A percentile compares a stretch with the other conserved stretches of the same genome.
Conservation (phyloP, 2,329 filamentous ascomycete genomes). For the Lasiodiplodia theobromae region DNA sequence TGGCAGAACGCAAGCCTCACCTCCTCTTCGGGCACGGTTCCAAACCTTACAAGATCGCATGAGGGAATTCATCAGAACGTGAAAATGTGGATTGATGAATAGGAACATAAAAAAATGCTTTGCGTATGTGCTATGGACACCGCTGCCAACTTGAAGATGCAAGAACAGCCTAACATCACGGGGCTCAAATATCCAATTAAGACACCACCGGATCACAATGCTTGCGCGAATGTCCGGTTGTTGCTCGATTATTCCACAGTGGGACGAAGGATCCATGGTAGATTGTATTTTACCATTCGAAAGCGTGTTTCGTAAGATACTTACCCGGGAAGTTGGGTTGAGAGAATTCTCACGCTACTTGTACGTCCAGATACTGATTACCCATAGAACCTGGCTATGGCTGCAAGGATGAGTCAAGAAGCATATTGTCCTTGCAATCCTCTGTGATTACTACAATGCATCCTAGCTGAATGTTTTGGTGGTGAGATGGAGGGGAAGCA, state of each 20-base stretch:
- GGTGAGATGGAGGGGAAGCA: no score
- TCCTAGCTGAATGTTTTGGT: no score
- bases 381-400: no score
- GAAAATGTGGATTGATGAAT: background rate
- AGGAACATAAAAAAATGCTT: background rate
- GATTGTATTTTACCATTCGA: background rate
- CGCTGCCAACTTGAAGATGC: background rate
- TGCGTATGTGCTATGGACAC: background rate
- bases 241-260: background rate
- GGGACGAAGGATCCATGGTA: background rate
- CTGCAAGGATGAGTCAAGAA: no score
- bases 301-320: background rate
- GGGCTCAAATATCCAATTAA: background rate
- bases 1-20: slow-evolving; percentile 88
- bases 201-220: background rate
- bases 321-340: no score
- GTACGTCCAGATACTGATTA: no score
- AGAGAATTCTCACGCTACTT: no score
- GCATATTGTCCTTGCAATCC: no score
- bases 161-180: background rate
- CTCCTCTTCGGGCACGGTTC: slow-evolving; percentile 76
- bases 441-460: no score
- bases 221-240: background rate
- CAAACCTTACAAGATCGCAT: slow-evolving; percentile 61
- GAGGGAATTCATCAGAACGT: background rate